Evolutionary conservation across 2,329 filamentous ascomycete genomes (phyloP).

Genomic region (Thielaviopsis euricoi): DNA sequence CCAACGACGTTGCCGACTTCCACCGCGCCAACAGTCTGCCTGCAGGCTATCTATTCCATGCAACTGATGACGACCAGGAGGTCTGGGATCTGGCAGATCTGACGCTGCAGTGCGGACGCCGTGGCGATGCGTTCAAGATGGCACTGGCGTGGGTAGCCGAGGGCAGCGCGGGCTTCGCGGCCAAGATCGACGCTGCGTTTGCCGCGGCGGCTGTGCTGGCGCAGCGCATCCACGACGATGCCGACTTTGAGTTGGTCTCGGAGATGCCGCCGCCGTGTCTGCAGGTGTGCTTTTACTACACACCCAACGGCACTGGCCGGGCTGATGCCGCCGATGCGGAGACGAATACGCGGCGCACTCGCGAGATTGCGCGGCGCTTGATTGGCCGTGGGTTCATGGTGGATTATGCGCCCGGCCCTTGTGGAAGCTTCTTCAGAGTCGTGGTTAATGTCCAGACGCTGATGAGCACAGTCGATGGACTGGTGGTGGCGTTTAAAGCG

Average conservation of each 20-base stretch:
- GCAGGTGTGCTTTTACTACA: constrained; percentile 90
- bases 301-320: constrained; percentile 35
- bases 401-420: constrained; percentile 41
- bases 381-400: constrained; percentile 40
- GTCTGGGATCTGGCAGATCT: constrained; percentile 84
- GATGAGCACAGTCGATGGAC: constrained; percentile 31
- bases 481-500: constrained; percentile 36
- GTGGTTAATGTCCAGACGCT: constrained; percentile 42
- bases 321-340: constrained; percentile 19
- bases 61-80: constrained; percentile 26
- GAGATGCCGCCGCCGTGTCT: constrained; percentile 69
- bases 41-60: constrained; percentile 74
- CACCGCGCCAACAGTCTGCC: constrained; percentile 71
- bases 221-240: constrained; percentile 32
- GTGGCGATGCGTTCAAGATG: constrained; percentile 73
- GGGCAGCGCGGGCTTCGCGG: constrained; percentile 55
- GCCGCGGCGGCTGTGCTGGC: constrained; percentile 54
- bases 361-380: constrained; percentile 30
- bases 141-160: constrained; percentile 84
- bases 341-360: constrained; percentile 33
- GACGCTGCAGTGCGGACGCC: constrained; percentile 81
- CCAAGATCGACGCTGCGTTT: constrained; percentile 58
- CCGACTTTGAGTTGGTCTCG: constrained; percentile 55
- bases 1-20: constrained; percentile 58
- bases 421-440: constrained; percentile 41